phyloP scores from a whole-genome alignment of 2,329 filamentous ascomycete genomes.

The Colletotrichum simmondsii region DNA sequence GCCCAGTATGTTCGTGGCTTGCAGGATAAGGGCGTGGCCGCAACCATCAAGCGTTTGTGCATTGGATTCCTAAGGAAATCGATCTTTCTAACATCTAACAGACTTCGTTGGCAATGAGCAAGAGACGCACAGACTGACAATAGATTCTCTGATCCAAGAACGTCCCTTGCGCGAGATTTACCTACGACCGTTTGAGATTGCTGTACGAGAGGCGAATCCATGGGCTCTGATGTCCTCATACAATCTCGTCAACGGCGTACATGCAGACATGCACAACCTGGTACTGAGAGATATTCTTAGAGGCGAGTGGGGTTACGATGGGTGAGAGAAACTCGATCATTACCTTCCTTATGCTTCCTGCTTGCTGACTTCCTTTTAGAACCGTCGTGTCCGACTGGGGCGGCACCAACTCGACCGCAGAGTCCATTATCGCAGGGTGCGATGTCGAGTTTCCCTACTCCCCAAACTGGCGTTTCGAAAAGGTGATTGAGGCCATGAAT shows the following conservation, averaged over 20 bases:
- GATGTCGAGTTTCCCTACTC: constrained; percentile 70
- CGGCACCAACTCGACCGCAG: constrained; percentile 65
- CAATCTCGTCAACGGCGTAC: constrained; percentile 73
- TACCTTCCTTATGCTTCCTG: background rate
- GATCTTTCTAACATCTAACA: constrained; percentile 38
- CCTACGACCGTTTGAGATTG: constrained; percentile 80
- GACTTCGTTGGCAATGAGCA: constrained; percentile 80
- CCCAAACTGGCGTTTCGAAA: constrained; percentile 65
- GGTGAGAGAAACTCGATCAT: constrained; percentile 48
- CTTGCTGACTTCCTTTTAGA: constrained; percentile 42
- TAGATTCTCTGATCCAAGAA: constrained; percentile 73
- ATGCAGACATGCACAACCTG: constrained; percentile 67
- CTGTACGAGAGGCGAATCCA: constrained; percentile 74
- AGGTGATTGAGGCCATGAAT: constrained; percentile 64
- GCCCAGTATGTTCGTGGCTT: constrained; percentile 78
- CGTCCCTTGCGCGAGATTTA: constrained; percentile 76
- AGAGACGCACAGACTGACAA: constrained; percentile 73
- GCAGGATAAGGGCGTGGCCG: constrained; percentile 78
- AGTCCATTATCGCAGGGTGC: constrained; percentile 65
- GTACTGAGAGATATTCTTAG: constrained; percentile 68
- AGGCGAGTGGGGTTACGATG: constrained; percentile 72
- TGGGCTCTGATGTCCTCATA: constrained; percentile 79
- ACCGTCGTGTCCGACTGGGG: constrained; percentile 70
- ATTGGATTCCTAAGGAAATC: background rate
- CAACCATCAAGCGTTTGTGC: constrained; percentile 78